Evolutionary conservation across 2,329 filamentous ascomycete species (phyloP).

Genomic region (Paracoccidioides brasiliensis): DNA sequence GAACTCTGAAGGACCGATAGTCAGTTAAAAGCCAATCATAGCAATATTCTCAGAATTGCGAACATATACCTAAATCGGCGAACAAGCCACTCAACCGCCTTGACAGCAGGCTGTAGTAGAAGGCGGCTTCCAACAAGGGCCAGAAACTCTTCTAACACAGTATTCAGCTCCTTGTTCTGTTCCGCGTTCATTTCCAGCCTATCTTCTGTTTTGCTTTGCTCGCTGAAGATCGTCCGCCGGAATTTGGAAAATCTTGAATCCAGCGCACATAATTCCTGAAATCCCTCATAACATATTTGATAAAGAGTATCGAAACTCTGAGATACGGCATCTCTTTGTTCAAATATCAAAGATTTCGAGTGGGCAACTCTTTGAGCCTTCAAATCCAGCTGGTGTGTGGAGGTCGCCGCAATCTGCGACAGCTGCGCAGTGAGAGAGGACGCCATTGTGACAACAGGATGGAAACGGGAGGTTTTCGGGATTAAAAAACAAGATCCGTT

Average conservation of each 20-base stretch:
- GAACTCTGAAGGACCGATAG: constrained; percentile 46
- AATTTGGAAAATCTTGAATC: constrained; percentile 69
- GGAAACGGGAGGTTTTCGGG: neutral
- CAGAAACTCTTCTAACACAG: constrained; percentile 67
- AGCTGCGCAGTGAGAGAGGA: constrained; percentile 87
- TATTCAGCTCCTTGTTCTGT: constrained; percentile 73
- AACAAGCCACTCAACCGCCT: constrained; percentile 89
- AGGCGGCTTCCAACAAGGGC: constrained; percentile 63
- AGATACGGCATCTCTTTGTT: constrained; percentile 65
- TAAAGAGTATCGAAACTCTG: constrained; percentile 88
- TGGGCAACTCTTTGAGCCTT: constrained; percentile 87
- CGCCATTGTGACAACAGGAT: constrained; percentile 45
- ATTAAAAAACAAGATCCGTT: neutral
- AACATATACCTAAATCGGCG: constrained; percentile 66
- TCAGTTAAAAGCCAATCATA: constrained; percentile 2
- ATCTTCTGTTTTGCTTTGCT: constrained; percentile 83
- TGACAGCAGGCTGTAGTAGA: constrained; percentile 74
- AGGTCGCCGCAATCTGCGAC: constrained; percentile 79
- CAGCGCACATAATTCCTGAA: constrained; percentile 77
- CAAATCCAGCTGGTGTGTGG: constrained; percentile 79
- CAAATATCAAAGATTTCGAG: constrained; percentile 90
- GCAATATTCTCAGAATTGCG: neutral
- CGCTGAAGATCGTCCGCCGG: constrained; percentile 70
- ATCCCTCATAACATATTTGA: constrained; percentile 75
- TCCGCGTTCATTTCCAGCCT: constrained; percentile 66